These are phyloP conservation scores for Cryptococcus depauperatus DNA, from an alignment of 1,284 basidiomycete genomes.

Conservation along the genomic window DNA sequence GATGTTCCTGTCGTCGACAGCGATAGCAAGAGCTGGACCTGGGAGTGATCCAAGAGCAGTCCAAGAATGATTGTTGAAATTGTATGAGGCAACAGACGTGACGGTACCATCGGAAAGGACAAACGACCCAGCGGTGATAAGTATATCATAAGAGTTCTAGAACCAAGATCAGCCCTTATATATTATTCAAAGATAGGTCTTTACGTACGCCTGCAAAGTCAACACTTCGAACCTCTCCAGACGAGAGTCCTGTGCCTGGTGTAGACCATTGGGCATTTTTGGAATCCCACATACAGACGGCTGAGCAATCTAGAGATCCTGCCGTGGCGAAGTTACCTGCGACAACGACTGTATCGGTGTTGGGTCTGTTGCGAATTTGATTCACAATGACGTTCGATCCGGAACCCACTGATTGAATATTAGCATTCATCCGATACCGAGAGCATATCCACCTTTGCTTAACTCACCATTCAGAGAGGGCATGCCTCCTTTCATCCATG, in stretches of 20 bases:
- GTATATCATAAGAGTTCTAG: conserved; percentile 51
- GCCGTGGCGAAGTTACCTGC: conserved; percentile 77
- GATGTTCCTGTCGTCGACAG: conserved; percentile 69
- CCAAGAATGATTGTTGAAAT: conserved; percentile 65
- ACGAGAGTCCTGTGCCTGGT: conserved; percentile 67
- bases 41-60: conserved; percentile 68
- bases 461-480: conserved; percentile 52
- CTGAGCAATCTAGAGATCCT: conserved; percentile 65
- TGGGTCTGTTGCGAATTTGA: conserved; percentile 61
- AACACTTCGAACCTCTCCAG: conserved; percentile 69
- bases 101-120: conserved; percentile 52
- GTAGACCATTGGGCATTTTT: conserved; percentile 64
- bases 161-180: neutral
- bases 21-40: conserved; percentile 81
- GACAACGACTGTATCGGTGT: conserved; percentile 63
- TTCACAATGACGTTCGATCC: conserved; percentile 61
- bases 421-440: neutral
- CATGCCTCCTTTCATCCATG: conserved; percentile 56
- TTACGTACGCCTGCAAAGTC: conserved; percentile 62
- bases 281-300: conserved; percentile 71
- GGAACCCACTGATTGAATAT: conserved; percentile 34
- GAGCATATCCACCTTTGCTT: too few relatives aligned
- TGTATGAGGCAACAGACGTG: conserved; percentile 64
- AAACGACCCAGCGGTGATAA: conserved; percentile 70
- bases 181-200: neutral